Evolutionary conservation across 345 rosid species (phyloP).

Genomic region (Camelina laxa): DNA sequence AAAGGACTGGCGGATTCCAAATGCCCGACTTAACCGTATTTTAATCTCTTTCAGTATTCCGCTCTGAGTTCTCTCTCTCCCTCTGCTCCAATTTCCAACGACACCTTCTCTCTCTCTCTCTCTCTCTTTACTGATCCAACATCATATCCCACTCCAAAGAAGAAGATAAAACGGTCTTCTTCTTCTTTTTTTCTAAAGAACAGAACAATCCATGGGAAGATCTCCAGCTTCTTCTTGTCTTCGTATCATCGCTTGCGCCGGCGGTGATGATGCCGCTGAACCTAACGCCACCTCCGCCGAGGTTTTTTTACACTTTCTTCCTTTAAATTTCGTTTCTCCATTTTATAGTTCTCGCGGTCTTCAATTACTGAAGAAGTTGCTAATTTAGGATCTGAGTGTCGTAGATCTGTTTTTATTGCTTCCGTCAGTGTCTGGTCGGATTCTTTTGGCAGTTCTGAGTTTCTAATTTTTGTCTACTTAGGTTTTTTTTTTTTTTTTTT

Average conservation of each 20-base stretch:
- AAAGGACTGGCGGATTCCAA: constrained; percentile 52
- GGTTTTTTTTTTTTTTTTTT: not conserved
- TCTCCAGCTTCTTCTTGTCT: constrained; percentile 70
- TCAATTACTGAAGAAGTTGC: not conserved
- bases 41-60: constrained; percentile 39
- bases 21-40: constrained; percentile 23
- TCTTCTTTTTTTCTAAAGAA: not conserved
- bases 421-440: constrained; percentile 32
- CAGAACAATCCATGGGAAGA: constrained; percentile 64
- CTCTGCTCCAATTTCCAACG: constrained; percentile 44
- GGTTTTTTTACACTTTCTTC: constrained; percentile 29
- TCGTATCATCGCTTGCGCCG: constrained; percentile 71
- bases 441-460: constrained; percentile 15
- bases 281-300: constrained; percentile 50
- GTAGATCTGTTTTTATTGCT: not conserved
- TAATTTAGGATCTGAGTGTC: constrained; percentile 38
- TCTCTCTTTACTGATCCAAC: constrained; percentile 35
- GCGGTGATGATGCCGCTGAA: constrained; percentile 59
- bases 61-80: too few relatives aligned
- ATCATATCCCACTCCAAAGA: not conserved
- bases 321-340: too few relatives aligned
- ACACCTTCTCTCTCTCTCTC: constrained; percentile 14
- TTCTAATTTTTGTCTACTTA: constrained; percentile 23
- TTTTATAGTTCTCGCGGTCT: too few relatives aligned
- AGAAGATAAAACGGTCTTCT: constrained; percentile 43